Base-by-base conservation (phyloP, 2,329 filamentous ascomycete genomes). In the Colletotrichum filicis region DNA sequence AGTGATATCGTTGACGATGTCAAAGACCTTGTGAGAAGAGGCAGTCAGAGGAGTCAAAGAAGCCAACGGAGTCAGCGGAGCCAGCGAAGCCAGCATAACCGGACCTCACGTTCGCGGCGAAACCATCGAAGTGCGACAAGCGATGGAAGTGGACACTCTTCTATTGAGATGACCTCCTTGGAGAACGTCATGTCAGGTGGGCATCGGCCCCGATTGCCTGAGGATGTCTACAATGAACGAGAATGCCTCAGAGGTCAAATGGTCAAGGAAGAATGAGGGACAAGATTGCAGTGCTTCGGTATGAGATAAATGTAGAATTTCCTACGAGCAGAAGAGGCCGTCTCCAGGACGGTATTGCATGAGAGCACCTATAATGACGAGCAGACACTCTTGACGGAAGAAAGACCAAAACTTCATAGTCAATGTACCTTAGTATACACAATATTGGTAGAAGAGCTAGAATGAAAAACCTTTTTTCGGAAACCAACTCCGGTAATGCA, bases 171-270 rank as follows among this genome's bases (percentile, higher is more conserved):
- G 68, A 78, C 78, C 57, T 75, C 68, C 7, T 52, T 81, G 12
- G 66, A 73, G n/a, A 37, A 58, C 11, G 53, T 76, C 75, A 4
- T 42, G 37, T 64, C 74, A 24, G 76, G 73, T n/a, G 73, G 77
- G 66, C 75, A 75, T 32, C 75, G 79, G 46, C 46, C 70, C 32
- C 66, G 69, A 46, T 58, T 77, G 22, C 75, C 76, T 11, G 74
- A 64, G 11, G 74, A 77, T 26, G 65, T 75, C 11, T 79, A 78
- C 62, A 58, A 63, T 12, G 81, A 84, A 66, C 80, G 80, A 58
- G 81, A 82, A 30, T 82, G 81, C 72, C 79, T 82, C 64, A 80
- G 82, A 77, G 81, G 82, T 22, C 84, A 83, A 76, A 79, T 79
- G 2, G 77, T 84, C 32, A 76, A 77, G 35, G 82, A 85, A 68